Evolutionary conservation across 1,139 yeast genomes (phyloP), one percentile per base, ranked within the genome.

Genomic region (Arxiozyma slooffiae): DNA sequence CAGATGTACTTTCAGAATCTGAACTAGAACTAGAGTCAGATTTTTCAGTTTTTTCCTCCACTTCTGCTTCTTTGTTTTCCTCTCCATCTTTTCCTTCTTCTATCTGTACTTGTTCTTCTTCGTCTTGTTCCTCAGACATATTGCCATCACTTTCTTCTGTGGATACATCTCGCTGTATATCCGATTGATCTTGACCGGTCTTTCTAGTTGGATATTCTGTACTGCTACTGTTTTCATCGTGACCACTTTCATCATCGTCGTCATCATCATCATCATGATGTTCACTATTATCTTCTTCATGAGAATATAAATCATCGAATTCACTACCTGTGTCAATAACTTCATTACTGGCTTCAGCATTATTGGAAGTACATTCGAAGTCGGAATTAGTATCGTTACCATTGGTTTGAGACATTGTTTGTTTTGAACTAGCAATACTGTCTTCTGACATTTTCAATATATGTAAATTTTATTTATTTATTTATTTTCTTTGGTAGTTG

Each of bases 61-160:
- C 5, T 24, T 18, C 44, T 14, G 18, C 44, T 18, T 42, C 38
- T 24, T 54, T 57, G 39, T 58, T 60, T 45, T 58, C 59, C 37
- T 58, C 55, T 38, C 51, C 55, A 41, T 52, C 53, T 41, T 57
- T 57, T 46, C 57, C 55, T 24, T 57, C 55, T 14, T 42, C 39
- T 24, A 46, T 55, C 24, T 54, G 54, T 45, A 57, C 61, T 41
- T 53, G 58, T 47, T 59, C 60, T 53, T 55, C 54, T 48, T 53
- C 40, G 5, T 51, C 57, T 49, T 26, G 56, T 37, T 36, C 39
- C 20, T 37, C 40, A 23, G 41, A n/a, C 18, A 24, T 36, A 38
- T 37, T 23, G 16, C 16, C 47, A 30, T 34, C 21, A 26, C 43
- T 34, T 23, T 46, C 52, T 9, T 20, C 18, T 9, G 34, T 9